Evolutionary conservation across 208 protist species (phyloP).

Genomic region (Acanthamoeba sp.): DNA sequence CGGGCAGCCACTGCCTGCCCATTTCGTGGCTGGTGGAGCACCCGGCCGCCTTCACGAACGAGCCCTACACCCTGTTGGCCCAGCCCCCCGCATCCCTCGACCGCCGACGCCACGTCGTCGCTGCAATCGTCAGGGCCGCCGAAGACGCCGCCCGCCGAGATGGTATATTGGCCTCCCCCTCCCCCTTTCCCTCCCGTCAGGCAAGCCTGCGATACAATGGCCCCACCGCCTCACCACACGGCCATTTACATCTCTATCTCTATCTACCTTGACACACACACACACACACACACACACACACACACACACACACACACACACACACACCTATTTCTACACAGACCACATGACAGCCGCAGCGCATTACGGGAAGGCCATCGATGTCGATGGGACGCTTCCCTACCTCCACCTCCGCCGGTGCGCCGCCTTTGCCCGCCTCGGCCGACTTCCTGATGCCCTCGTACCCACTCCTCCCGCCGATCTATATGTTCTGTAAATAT

Average conservation of each 20-base stretch:
- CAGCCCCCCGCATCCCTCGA: neutral
- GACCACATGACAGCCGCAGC: neutral
- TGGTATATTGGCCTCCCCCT: neutral
- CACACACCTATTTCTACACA: neutral
- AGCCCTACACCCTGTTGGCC: neutral
- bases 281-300: no score
- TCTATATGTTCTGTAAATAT: no score
- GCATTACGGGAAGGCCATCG: neutral
- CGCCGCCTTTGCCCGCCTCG: neutral
- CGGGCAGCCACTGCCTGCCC: neutral
- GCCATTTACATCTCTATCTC: no score
- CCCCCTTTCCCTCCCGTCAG: no score
- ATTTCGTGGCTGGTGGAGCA: neutral
- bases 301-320: no score
- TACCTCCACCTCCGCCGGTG: conserved; percentile 4
- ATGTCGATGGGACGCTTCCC: neutral
- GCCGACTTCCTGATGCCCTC: neutral
- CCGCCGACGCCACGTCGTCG: neutral
- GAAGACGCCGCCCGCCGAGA: neutral
- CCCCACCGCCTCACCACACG: neutral
- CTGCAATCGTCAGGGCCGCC: neutral
- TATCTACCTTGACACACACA: no score
- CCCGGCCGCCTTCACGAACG: neutral
- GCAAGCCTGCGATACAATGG: no score
- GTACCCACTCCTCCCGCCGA: neutral